phyloP scores from a whole-genome alignment of 805 yeast species.

The Candida patagonica region DNA sequence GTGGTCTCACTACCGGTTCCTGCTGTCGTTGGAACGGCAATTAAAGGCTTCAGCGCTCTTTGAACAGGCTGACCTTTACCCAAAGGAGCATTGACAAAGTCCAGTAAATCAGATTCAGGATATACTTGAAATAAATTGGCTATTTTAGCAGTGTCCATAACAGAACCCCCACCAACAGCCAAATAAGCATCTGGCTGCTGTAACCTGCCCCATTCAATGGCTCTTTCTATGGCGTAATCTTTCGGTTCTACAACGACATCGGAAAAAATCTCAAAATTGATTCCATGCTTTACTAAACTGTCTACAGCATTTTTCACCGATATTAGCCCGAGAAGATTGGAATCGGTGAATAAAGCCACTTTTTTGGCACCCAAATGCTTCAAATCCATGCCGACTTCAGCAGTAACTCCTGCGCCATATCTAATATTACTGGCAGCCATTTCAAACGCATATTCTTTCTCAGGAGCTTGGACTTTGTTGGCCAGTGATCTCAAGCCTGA shows the following conservation, averaged over 20 bases:
- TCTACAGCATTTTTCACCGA: conserved; percentile 27
- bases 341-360: conserved; percentile 32
- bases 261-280: conserved; percentile 27
- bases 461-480: conserved; percentile 5
- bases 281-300: conserved; percentile 27
- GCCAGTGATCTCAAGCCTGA: conserved; percentile 9
- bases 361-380: conserved; percentile 24
- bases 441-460: conserved; percentile 32
- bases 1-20: conserved; percentile 42
- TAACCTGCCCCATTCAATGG: conserved; percentile 30
- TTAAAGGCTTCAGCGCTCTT: conserved; percentile 29
- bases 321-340: conserved; percentile 21
- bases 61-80: conserved; percentile 31
- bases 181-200: conserved; percentile 32
- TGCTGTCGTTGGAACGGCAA: conserved; percentile 39
- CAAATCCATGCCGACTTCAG: conserved; percentile 32
- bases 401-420: conserved; percentile 32
- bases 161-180: conserved; percentile 40
- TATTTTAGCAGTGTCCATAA: conserved; percentile 38
- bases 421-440: conserved; percentile 33
- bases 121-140: conserved; percentile 34
- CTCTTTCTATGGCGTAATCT: conserved; percentile 27
- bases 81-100: conserved; percentile 36
- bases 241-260: conserved; percentile 33
- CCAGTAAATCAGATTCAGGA: conserved; percentile 32